phyloP scores from a whole-genome alignment of 73 alveolate genomes.

The Symbiodinium pilosum region DNA sequence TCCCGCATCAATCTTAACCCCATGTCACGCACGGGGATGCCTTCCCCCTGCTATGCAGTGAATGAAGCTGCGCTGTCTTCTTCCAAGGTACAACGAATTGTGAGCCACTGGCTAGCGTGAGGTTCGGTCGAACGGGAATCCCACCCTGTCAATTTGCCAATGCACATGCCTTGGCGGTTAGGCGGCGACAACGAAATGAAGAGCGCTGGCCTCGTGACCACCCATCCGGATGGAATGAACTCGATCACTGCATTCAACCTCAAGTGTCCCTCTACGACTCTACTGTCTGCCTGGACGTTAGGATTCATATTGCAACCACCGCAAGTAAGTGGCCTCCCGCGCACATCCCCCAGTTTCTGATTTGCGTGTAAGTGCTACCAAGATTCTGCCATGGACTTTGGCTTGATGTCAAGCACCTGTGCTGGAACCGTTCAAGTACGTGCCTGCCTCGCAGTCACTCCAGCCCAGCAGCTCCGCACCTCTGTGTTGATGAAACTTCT shows the following conservation, averaged over 20 bases:
- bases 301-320: too few species aligned
- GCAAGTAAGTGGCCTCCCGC: too few species aligned
- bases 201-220: constrained; percentile 30
- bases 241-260: constrained; percentile 61
- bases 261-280: too few species aligned
- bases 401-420: constrained; percentile 41
- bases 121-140: constrained; percentile 40
- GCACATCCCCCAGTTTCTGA: too few species aligned
- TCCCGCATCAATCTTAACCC: too few species aligned
- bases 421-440: too few species aligned
- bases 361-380: neutral
- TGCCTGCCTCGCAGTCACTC: too few species aligned
- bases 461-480: neutral
- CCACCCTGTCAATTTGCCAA: neutral
- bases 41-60: neutral
- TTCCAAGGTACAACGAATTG: constrained; percentile 60
- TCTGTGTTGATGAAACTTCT: constrained; percentile 74
- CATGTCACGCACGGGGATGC: too few species aligned
- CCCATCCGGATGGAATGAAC: constrained; percentile 77
- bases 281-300: too few species aligned
- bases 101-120: constrained; percentile 74
- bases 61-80: too few species aligned
- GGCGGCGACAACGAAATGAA: too few species aligned
- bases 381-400: constrained; percentile 44
- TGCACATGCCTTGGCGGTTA: too few species aligned